Evolutionary conservation across 2,329 filamentous ascomycete genomes (phyloP).

Genomic region (Hymenoscyphus repandus): DNA sequence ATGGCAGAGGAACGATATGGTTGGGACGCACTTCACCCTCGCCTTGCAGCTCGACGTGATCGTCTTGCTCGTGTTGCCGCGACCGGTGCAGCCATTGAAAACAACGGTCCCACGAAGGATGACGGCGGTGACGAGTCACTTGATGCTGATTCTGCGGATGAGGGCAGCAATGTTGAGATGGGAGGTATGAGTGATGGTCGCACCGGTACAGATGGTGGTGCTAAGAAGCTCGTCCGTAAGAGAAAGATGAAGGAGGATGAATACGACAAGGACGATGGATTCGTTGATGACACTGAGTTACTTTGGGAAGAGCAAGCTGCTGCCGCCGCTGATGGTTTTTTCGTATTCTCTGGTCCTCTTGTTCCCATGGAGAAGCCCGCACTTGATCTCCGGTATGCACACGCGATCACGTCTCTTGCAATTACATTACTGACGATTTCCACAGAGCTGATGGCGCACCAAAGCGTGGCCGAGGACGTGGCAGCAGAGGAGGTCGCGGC

Average conservation of each 20-base stretch:
- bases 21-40: slow-evolving; percentile 88
- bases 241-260: slow-evolving; percentile 76
- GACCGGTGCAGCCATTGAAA: slow-evolving; percentile 79
- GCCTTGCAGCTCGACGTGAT: slow-evolving; percentile 81
- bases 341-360: slow-evolving; percentile 91
- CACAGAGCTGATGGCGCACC: slow-evolving; percentile 66
- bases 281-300: slow-evolving; percentile 89
- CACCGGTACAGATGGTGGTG: slow-evolving; percentile 55
- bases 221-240: slow-evolving; percentile 63
- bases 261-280: slow-evolving; percentile 77
- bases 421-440: slow-evolving; percentile 31
- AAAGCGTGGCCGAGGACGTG: slow-evolving; percentile 50
- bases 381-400: slow-evolving; percentile 41
- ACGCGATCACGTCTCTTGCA: background rate
- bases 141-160: slow-evolving; percentile 62
- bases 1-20: slow-evolving; percentile 92
- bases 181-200: slow-evolving; percentile 58
- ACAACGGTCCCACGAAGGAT: slow-evolving; percentile 62
- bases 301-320: slow-evolving; percentile 94
- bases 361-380: slow-evolving; percentile 77
- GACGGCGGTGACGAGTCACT: slow-evolving; percentile 80
- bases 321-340: slow-evolving; percentile 93
- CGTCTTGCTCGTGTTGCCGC: slow-evolving; percentile 83
- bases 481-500: slow-evolving; percentile 57
- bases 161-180: slow-evolving; percentile 87